Evolutionary conservation across 1,284 basidiomycete genomes (phyloP).

Genomic region (Exsudoporus floridanus): DNA sequence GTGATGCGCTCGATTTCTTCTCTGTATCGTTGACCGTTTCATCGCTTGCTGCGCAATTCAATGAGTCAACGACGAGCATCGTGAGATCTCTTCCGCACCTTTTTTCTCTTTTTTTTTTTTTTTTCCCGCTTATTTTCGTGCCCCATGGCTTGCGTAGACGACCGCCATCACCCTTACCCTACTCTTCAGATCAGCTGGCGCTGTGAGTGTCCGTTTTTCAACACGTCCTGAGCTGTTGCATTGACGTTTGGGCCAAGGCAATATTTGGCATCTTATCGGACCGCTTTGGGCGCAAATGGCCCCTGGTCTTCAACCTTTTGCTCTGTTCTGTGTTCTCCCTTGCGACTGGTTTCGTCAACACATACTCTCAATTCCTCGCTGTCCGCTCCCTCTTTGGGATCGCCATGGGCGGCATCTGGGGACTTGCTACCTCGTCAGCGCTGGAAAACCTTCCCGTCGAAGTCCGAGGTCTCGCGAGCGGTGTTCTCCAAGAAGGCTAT

Average conservation of each 20-base stretch:
- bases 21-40: constrained; percentile 73
- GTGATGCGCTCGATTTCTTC: constrained; percentile 84
- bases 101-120: constrained; percentile 4
- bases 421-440: constrained; percentile 71
- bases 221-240: background rate
- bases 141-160: constrained; percentile 45
- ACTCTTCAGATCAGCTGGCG: constrained; percentile 86
- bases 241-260: constrained; percentile 40
- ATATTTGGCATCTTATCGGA: constrained; percentile 82
- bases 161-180: constrained; percentile 90
- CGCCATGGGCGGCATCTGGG: constrained; percentile 87
- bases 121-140: background rate
- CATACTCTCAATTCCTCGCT: constrained; percentile 66
- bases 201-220: constrained; percentile 43
- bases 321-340: constrained; percentile 78
- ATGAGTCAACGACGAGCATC: constrained; percentile 46
- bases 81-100: constrained; percentile 46
- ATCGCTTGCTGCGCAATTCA: constrained; percentile 55
- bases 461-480: constrained; percentile 82
- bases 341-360: constrained; percentile 72
- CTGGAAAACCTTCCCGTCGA: constrained; percentile 90
- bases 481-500: constrained; percentile 84
- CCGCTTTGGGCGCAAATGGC: constrained; percentile 92
- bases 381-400: constrained; percentile 80
- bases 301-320: constrained; percentile 75